These are phyloP conservation scores for Tardiomyces depauwii DNA, from an alignment of 1,139 yeast species.

Conservation along the genomic window DNA sequence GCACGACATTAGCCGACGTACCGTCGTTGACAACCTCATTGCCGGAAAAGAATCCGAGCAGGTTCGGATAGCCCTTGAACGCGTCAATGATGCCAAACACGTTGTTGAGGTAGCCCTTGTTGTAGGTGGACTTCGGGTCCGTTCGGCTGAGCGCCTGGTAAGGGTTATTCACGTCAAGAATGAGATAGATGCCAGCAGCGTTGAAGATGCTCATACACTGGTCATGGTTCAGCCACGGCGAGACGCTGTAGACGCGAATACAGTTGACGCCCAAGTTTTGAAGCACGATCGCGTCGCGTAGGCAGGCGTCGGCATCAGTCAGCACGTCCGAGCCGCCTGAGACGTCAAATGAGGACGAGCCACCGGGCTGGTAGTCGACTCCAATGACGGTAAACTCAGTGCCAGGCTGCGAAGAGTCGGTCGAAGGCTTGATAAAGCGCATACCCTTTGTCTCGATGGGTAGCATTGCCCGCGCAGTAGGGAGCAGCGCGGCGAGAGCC, in stretches of 20 bases:
- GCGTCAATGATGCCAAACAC: conserved; percentile 73
- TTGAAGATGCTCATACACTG: conserved; percentile 87
- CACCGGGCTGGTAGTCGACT: conserved; percentile 83
- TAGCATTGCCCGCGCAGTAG: conserved; percentile 25
- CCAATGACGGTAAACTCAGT: conserved; percentile 43
- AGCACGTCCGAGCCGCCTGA: conserved; percentile 47
- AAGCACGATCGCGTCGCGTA: conserved; percentile 62
- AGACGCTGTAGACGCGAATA: conserved; percentile 75
- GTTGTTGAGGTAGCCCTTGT: conserved; percentile 54
- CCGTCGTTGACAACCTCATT: conserved; percentile 83
- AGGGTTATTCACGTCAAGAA: conserved; percentile 88
- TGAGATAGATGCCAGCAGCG: conserved; percentile 80
- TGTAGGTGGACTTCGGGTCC: conserved; percentile 84
- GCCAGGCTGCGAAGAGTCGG: conserved; percentile 32
- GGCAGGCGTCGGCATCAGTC: conserved; percentile 56
- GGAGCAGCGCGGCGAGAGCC: background rate
- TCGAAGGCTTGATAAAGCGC: conserved; percentile 38
- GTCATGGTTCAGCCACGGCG: conserved; percentile 77
- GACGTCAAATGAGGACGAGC: conserved; percentile 51
- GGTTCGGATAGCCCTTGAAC: conserved; percentile 75
- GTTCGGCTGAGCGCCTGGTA: conserved; percentile 73
- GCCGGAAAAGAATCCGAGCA: conserved; percentile 90
- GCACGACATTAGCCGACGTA: conserved; percentile 44
- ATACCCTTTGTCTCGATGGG: conserved; percentile 37
- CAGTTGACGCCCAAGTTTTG: conserved; percentile 75